These are phyloP conservation scores for Nakazawaea ambrosiae DNA, from an alignment of 805 yeast species.

Conservation along the genomic window DNA sequence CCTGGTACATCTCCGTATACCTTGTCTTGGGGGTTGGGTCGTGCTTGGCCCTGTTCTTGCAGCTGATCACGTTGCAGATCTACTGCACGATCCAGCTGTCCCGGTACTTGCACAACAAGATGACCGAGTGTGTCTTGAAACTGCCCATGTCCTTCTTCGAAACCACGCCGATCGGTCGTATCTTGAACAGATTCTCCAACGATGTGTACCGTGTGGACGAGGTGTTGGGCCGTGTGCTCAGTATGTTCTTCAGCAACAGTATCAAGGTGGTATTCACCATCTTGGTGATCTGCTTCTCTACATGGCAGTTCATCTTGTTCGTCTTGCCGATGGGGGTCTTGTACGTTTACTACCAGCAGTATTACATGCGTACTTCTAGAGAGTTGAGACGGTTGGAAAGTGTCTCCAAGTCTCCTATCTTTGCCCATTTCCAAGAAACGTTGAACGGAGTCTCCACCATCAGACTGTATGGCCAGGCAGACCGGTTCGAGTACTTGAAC, in stretches of 20 bases:
- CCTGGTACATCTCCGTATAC: constrained; percentile 68
- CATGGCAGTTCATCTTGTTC: constrained; percentile 69
- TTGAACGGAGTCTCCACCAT: constrained; percentile 58
- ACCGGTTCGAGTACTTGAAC: constrained; percentile 49
- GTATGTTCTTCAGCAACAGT: constrained; percentile 51
- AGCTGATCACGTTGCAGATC: constrained; percentile 68
- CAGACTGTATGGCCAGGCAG: constrained; percentile 54
- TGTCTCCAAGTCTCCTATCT: constrained; percentile 61
- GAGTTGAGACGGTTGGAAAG: constrained; percentile 69
- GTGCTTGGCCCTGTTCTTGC: constrained; percentile 53
- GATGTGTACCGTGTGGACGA: constrained; percentile 79
- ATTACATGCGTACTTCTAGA: constrained; percentile 59
- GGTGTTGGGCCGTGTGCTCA: constrained; percentile 52
- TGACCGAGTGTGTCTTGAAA: constrained; percentile 50
- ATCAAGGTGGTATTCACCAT: constrained; percentile 58
- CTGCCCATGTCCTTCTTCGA: constrained; percentile 87
- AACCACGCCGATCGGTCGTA: constrained; percentile 81
- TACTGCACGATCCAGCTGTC: constrained; percentile 45
- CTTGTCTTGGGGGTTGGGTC: constrained; percentile 65
- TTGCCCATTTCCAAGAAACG: constrained; percentile 66
- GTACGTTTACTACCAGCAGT: constrained; percentile 59
- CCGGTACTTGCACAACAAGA: constrained; percentile 35
- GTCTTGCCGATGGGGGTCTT: constrained; percentile 52
- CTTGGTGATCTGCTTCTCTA: constrained; percentile 62
- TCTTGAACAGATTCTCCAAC: constrained; percentile 72